Conservation (phyloP, 2,329 filamentous ascomycete species). For the Trichoderma sp. region DNA sequence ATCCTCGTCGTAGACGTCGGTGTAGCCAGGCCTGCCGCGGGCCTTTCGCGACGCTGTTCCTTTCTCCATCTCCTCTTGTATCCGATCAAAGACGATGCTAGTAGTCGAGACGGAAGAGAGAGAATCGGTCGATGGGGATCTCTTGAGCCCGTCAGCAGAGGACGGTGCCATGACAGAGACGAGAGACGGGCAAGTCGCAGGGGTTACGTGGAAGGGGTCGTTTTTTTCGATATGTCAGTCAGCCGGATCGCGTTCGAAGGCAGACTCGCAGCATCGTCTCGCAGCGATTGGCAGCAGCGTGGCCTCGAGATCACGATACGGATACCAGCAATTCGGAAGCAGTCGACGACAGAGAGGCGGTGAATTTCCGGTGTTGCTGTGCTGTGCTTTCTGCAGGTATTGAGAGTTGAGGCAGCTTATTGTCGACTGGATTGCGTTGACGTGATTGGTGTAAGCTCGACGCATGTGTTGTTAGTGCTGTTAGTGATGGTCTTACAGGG, state of each 20-base stretch:
- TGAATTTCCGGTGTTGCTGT: constrained; percentile 9
- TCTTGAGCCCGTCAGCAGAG: constrained; percentile 11
- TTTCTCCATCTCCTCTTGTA: constrained; percentile 58
- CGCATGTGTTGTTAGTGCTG: background rate
- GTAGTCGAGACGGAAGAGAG: constrained; percentile 80
- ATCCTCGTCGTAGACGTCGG: constrained; percentile 42
- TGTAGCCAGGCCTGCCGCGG: constrained; percentile 33
- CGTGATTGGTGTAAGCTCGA: background rate
- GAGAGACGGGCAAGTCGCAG: background rate
- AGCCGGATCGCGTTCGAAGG: constrained; percentile 1
- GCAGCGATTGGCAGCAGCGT: background rate
- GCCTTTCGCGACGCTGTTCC: constrained; percentile 28
- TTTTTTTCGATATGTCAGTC: background rate
- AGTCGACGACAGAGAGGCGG: background rate
- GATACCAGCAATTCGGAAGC: background rate
- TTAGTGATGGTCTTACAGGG: background rate
- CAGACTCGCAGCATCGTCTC: background rate
- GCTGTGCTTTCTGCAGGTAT: background rate
- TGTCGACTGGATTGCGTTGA: background rate
- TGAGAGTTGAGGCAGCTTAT: background rate
- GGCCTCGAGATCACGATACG: background rate
- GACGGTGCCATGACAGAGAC: constrained; percentile 20
- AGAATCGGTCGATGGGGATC: constrained; percentile 55
- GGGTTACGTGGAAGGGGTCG: background rate
- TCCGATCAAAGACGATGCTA: constrained; percentile 77